phyloP scores from a whole-genome alignment of 495 filamentous ascomycete genomes.

The Neurospora sp. region DNA sequence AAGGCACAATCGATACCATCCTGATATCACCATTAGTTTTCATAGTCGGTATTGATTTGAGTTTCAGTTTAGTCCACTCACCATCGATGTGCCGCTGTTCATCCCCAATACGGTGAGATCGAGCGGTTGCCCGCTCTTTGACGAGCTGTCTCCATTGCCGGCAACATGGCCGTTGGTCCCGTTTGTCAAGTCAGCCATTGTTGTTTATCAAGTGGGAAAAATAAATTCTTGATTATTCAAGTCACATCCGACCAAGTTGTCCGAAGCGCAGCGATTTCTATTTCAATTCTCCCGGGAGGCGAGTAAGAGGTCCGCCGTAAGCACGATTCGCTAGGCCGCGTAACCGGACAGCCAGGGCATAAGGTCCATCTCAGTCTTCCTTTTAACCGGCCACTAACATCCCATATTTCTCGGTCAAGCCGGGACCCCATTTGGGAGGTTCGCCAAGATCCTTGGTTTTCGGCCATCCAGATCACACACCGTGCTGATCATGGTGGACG shows the following conservation, averaged over 20 bases:
- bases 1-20: constrained; percentile 44
- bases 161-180: background rate
- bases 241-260: background rate
- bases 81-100: constrained; percentile 41
- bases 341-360: background rate
- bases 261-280: background rate
- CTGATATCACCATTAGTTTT: constrained; percentile 1
- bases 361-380: background rate
- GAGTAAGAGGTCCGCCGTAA: background rate
- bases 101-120: constrained; percentile 42
- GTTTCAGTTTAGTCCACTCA: background rate
- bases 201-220: background rate
- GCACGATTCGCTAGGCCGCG: background rate
- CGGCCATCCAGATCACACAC: background rate
- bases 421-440: background rate
- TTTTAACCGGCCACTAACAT: background rate
- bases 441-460: background rate
- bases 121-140: constrained; percentile 8
- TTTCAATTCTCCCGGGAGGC: background rate
- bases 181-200: background rate
- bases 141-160: too few species aligned
- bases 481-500: background rate
- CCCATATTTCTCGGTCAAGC: background rate
- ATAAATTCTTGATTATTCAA: too few species aligned
- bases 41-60: background rate